Base-by-base conservation (phyloP, 2,329 filamentous ascomycete species). In the Aspergillus tubingensis region DNA sequence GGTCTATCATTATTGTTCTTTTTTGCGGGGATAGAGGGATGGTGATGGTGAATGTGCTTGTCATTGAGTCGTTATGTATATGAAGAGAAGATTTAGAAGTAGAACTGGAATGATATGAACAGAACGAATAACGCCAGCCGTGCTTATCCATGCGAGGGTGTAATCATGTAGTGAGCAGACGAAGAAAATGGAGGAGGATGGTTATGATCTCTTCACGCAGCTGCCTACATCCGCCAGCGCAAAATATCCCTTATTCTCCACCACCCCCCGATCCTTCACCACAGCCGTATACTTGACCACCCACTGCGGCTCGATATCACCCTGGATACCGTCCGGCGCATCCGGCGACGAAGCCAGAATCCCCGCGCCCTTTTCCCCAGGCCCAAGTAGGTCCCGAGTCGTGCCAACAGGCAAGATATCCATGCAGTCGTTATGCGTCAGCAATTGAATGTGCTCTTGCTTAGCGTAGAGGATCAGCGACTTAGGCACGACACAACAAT, bases 231-330 rank as follows among this genome's bases (percentile, higher is more conserved):
- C 88, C 3, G 93, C 94, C 19, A 88, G 87, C 1, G 94, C 94
- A 81, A 97, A 97, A 77, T 97, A 98, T 7, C 95, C 95, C 81
- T 98, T 99, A 74, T 95, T 96, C 82, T 99, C 95, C 66, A 99
- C 94, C 8, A 99, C 95, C 13, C 95, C 95, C 57, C 95, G 84
- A 74, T 98, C 90, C 75, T 91, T 90, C 43, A 98, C 91, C 60
- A 98, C 94, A 1, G 95, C 95, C 39, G 94, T 97, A 75, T 99
- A 99, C 75, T 98, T 96, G 67, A 94, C 89, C 27, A 98, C 95
- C 94, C 95, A 99, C 74, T 94, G 88, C 27, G 95, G 93, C 60
- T 86, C 85, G 52, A 98, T 84, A 65, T 96, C 88, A 4, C 92
- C 93, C 67, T 85, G 82, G 59, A 96, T 80, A 0, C 90, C 76